Percentiles rank a stretch among this genome's conserved stretches.
phyloP scores from a whole-genome alignment of 306 rosid genomes.

The Begonia masoniana region DNA sequence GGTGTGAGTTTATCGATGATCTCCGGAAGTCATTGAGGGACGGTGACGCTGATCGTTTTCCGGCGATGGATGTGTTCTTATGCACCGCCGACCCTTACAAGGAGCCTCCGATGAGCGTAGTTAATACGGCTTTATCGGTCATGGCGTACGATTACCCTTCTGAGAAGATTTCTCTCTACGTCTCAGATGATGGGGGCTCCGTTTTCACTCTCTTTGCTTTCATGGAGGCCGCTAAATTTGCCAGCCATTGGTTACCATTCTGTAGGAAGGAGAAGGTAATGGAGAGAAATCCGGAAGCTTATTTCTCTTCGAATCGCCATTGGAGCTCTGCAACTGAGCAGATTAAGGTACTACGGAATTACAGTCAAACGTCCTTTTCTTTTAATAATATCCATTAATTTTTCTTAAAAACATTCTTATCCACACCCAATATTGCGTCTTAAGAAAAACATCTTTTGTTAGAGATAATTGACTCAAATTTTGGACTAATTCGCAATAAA shows the following conservation, averaged over 20 bases:
- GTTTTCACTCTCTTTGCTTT: conserved; percentile 34
- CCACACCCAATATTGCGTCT: too few relatives aligned
- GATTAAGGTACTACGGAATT: conserved; percentile 19
- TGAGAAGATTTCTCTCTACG: conserved; percentile 28
- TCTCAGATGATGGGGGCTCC: conserved; percentile 45
- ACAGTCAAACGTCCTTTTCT: neutral
- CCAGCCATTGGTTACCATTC: conserved; percentile 31
- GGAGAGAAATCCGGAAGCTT: conserved; percentile 17
- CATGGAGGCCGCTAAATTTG: conserved; percentile 35
- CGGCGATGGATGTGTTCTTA: conserved; percentile 30
- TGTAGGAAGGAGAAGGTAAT: conserved; percentile 20
- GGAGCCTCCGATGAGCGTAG: conserved; percentile 35
- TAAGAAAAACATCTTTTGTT: too few relatives aligned
- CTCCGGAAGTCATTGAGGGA: neutral
- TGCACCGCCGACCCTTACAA: conserved; percentile 39
- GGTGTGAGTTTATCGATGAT: conserved; percentile 16
- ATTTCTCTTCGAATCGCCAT: conserved; percentile 7
- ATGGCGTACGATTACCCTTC: conserved; percentile 34
- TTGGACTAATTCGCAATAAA: too few relatives aligned
- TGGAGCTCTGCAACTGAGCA: conserved; percentile 7
- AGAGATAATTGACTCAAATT: too few relatives aligned
- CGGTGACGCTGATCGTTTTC: conserved; percentile 3
- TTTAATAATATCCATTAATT: neutral
- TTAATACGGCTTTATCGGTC: conserved; percentile 28
- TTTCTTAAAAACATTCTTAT: too few relatives aligned